Conservation (phyloP, 345 rosid species). For the Mallotus nudiflorus region DNA sequence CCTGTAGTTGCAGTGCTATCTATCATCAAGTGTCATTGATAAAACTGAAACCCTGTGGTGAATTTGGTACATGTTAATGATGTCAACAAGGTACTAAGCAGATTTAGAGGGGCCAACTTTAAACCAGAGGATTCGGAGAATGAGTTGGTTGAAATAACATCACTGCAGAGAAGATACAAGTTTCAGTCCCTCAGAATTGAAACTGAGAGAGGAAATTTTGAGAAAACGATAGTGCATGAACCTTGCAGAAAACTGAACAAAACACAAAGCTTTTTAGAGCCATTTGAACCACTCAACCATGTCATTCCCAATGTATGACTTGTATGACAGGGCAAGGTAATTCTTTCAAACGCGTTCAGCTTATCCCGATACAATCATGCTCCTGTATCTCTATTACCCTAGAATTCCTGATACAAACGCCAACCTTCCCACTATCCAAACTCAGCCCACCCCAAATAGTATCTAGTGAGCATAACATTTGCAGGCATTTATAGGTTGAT, state of each 20-base stretch:
- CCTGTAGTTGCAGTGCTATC: not conserved
- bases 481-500: too few relatives aligned
- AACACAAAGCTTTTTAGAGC: not conserved
- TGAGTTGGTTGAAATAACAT: conserved; percentile 30
- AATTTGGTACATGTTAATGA: conserved; percentile 28
- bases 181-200: conserved; percentile 25
- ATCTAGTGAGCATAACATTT: too few relatives aligned
- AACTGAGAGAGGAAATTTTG: conserved; percentile 7
- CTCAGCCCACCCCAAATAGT: too few relatives aligned
- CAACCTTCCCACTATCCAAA: too few relatives aligned
- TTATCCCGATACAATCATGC: too few relatives aligned
- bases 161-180: conserved; percentile 35
- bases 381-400: too few relatives aligned
- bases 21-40: not conserved
- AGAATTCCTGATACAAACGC: too few relatives aligned
- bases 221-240: not conserved
- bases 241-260: not conserved
- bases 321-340: too few relatives aligned
- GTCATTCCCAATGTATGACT: not conserved
- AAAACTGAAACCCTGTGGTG: conserved; percentile 11
- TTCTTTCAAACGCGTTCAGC: too few relatives aligned
- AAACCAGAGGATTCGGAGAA: conserved; percentile 39
- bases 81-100: conserved; percentile 35
- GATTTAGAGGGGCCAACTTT: conserved; percentile 23
- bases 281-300: not conserved